phyloP scores from a whole-genome alignment of 768 basidiomycete genomes.

The Wakefieldia striispora region DNA sequence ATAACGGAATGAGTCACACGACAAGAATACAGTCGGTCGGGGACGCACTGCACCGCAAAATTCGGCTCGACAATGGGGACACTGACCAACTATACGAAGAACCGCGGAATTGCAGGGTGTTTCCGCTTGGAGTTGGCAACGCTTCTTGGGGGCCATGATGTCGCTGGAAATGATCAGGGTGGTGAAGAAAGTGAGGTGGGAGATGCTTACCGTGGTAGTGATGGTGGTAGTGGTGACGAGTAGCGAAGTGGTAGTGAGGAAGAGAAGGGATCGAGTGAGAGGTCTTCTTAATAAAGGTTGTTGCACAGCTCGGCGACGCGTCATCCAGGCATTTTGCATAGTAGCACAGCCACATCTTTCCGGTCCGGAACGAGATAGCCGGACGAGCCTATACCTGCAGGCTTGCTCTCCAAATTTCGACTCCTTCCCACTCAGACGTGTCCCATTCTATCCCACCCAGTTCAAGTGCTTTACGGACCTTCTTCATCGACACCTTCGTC shows the following conservation, averaged over 20 bases:
- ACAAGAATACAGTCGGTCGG: neutral
- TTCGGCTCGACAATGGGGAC: constrained; percentile 72
- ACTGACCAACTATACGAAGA: constrained; percentile 81
- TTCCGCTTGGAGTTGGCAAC: constrained; percentile 67
- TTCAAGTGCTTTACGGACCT: constrained; percentile 58
- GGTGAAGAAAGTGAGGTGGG: neutral
- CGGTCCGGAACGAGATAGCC: neutral
- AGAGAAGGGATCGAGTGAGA: neutral
- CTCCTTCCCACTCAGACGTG: constrained; percentile 71
- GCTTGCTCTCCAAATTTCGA: constrained; percentile 67
- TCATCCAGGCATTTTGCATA: constrained; percentile 19
- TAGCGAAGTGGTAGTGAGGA: neutral
- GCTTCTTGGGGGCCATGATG: constrained; percentile 81
- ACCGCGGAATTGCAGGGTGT: constrained; percentile 70
- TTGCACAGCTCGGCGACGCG: constrained; percentile 32
- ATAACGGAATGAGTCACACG: constrained; percentile 15
- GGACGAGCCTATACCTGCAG: too few species aligned
- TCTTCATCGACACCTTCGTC: constrained; percentile 56
- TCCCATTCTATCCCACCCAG: constrained; percentile 60
- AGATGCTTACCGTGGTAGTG: neutral
- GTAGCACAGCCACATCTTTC: constrained; percentile 22
- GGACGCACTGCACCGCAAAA: constrained; percentile 75
- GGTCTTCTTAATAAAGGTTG: constrained; percentile 23
- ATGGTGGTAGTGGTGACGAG: too few species aligned
- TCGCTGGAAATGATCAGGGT: constrained; percentile 1